phyloP scores from a whole-genome alignment of 1,284 basidiomycete genomes.

The Hypsizygus ulmarius region DNA sequence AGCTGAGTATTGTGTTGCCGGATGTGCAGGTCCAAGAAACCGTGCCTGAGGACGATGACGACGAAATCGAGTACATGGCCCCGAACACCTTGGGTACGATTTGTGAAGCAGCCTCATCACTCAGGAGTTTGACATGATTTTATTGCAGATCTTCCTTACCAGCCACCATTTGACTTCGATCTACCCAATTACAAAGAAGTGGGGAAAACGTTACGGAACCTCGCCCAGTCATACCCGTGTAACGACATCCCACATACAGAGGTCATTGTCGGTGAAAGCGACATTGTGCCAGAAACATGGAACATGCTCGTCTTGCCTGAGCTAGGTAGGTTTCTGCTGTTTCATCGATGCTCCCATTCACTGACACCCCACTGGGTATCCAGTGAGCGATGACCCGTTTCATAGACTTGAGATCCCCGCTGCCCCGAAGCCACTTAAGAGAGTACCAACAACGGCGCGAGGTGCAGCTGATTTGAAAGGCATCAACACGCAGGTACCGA shows the following conservation, averaged over 20 bases:
- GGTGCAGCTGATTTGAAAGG: neutral
- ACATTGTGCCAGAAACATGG: slow-evolving; percentile 28
- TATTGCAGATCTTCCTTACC: slow-evolving; percentile 45
- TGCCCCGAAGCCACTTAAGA: neutral
- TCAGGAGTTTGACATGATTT: slow-evolving; percentile 5
- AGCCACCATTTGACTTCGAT: slow-evolving; percentile 52
- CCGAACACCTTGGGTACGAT: slow-evolving; percentile 63
- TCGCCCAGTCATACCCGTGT: slow-evolving; percentile 39
- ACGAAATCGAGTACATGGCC: slow-evolving; percentile 78
- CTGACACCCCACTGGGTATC: neutral
- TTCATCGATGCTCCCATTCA: neutral
- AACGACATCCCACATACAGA: slow-evolving; percentile 36
- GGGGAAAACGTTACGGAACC: slow-evolving; percentile 41
- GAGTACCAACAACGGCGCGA: slow-evolving; percentile 3
- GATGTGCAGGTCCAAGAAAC: slow-evolving; percentile 35
- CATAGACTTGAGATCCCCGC: slow-evolving; percentile 4
- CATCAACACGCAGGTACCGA: neutral
- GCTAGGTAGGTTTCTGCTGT: slow-evolving; percentile 34
- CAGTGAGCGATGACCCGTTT: slow-evolving; percentile 28
- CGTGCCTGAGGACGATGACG: slow-evolving; percentile 46
- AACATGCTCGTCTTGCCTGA: slow-evolving; percentile 33
- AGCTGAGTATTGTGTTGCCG: slow-evolving; percentile 48
- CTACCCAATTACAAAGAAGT: slow-evolving; percentile 57
- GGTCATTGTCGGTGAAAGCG: slow-evolving; percentile 20
- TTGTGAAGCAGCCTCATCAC: neutral